These are phyloP conservation scores for Lindgomyces ingoldianus DNA, from an alignment of 495 filamentous ascomycete genomes.

Conservation along the genomic window DNA sequence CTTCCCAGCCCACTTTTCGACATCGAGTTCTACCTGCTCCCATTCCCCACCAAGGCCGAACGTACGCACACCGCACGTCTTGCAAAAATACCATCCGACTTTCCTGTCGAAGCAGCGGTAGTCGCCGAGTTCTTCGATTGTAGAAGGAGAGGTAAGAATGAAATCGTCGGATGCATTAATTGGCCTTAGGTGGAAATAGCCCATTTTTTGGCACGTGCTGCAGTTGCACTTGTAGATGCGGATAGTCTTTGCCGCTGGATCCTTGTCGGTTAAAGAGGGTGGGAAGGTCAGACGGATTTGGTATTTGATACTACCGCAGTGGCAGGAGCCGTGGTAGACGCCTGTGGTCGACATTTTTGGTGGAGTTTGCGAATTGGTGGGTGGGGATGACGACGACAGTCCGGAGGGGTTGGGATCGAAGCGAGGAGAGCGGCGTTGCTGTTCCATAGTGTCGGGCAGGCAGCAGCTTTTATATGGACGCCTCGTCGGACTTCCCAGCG, in stretches of 20 bases:
- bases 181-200: constrained; percentile 34
- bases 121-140: constrained; percentile 21
- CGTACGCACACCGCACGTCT: constrained; percentile 30
- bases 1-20: constrained; percentile 28
- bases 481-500: not conserved
- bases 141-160: constrained; percentile 29
- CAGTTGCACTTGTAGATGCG: constrained; percentile 41
- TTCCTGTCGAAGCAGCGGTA: constrained; percentile 21
- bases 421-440: no score
- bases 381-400: not conserved
- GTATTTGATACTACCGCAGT: constrained; percentile 36
- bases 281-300: constrained; percentile 33
- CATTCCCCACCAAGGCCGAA: constrained; percentile 23
- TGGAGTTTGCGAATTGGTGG: not conserved
- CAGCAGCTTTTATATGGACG: constrained; percentile 11
- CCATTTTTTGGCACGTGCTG: constrained; percentile 36
- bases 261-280: not conserved
- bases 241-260: constrained; percentile 8
- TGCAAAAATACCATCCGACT: constrained; percentile 32
- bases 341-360: constrained; percentile 12
- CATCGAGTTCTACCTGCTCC: constrained; percentile 30
- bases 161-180: constrained; percentile 31
- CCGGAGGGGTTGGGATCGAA: not conserved
- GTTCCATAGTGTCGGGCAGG: not conserved
- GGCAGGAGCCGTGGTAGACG: constrained; percentile 34